Conservation (phyloP, 2,329 filamentous ascomycete species). For the Botrytis fabae region DNA sequence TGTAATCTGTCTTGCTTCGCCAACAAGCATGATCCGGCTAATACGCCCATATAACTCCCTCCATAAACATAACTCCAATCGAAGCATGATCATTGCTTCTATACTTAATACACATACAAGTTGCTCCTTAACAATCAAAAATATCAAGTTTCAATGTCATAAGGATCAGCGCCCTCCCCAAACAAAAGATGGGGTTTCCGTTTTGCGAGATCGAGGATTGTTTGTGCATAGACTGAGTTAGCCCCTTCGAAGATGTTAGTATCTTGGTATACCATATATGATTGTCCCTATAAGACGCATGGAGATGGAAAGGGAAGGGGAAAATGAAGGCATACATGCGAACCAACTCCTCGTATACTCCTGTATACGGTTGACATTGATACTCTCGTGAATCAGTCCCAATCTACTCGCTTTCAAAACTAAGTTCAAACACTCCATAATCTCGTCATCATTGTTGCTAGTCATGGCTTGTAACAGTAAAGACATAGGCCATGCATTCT, state of each 20-base stretch:
- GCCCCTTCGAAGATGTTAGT: slow-evolving; percentile 57
- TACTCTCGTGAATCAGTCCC: slow-evolving; percentile 87
- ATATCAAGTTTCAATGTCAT: slow-evolving; percentile 44
- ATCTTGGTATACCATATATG: neutral
- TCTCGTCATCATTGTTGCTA: slow-evolving; percentile 79
- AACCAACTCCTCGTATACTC: slow-evolving; percentile 91
- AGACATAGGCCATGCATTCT: slow-evolving; percentile 96
- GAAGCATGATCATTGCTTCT: neutral
- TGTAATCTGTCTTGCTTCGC: neutral
- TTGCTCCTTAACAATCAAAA: neutral
- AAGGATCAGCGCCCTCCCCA: slow-evolving; percentile 60
- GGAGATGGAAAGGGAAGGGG: neutral
- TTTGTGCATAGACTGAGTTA: slow-evolving; percentile 92
- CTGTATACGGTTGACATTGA: slow-evolving; percentile 70
- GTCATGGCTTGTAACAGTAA: slow-evolving; percentile 90
- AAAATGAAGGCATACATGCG: slow-evolving; percentile 56
- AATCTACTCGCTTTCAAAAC: slow-evolving; percentile 75
- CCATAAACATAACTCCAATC: slow-evolving; percentile 1
- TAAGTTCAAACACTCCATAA: slow-evolving; percentile 66
- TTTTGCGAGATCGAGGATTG: slow-evolving; percentile 84
- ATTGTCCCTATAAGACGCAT: neutral
- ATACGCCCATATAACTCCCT: neutral
- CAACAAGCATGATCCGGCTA: neutral
- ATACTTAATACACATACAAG: no score
- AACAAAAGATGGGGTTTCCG: slow-evolving; percentile 89